Evolutionary conservation across 2,329 filamentous ascomycete genomes (phyloP).

Genomic region (Exophiala xenobiotica): DNA sequence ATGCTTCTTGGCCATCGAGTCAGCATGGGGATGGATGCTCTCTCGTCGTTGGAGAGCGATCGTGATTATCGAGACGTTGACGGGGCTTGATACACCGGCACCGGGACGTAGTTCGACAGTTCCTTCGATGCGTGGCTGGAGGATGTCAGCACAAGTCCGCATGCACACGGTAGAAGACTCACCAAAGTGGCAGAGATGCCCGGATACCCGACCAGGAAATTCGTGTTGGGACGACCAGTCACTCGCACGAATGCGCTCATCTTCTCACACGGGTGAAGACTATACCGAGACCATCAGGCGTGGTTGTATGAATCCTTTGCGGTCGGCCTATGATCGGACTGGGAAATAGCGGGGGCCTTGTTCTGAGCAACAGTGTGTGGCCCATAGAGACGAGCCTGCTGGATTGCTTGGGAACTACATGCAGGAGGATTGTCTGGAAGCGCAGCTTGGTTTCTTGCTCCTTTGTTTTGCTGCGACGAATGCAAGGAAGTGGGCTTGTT

Average conservation of each 20-base stretch:
- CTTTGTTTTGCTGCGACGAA: slow-evolving; percentile 1
- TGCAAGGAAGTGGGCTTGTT: slow-evolving; percentile 1
- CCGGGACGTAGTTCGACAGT: slow-evolving; percentile 94
- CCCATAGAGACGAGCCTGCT: slow-evolving; percentile 27
- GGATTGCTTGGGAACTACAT: slow-evolving; percentile 10
- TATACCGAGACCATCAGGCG: slow-evolving; percentile 23
- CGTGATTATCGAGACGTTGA: slow-evolving; percentile 86
- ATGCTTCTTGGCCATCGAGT: slow-evolving; percentile 89
- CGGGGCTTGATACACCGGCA: slow-evolving; percentile 80
- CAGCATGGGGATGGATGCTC: slow-evolving; percentile 93
- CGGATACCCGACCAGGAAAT: slow-evolving; percentile 93
- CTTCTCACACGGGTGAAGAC: slow-evolving; percentile 34
- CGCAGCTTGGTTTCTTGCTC: not conserved
- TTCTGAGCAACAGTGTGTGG: slow-evolving; percentile 24
- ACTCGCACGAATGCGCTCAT: slow-evolving; percentile 88
- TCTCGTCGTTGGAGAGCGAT: slow-evolving; percentile 92
- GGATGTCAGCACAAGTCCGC: slow-evolving; percentile 24
- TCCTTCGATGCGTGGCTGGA: slow-evolving; percentile 90
- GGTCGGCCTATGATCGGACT: slow-evolving; percentile 12
- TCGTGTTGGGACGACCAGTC: slow-evolving; percentile 94
- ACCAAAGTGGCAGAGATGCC: slow-evolving; percentile 97
- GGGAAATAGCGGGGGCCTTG: slow-evolving; percentile 21
- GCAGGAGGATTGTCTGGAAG: slow-evolving; percentile 3
- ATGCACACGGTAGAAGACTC: slow-evolving; percentile 45
- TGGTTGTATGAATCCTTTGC: slow-evolving; percentile 12